Evolutionary conservation across 176 grass and related monocot genomes (phyloP).

Genomic region (Triticum timopheevii): DNA sequence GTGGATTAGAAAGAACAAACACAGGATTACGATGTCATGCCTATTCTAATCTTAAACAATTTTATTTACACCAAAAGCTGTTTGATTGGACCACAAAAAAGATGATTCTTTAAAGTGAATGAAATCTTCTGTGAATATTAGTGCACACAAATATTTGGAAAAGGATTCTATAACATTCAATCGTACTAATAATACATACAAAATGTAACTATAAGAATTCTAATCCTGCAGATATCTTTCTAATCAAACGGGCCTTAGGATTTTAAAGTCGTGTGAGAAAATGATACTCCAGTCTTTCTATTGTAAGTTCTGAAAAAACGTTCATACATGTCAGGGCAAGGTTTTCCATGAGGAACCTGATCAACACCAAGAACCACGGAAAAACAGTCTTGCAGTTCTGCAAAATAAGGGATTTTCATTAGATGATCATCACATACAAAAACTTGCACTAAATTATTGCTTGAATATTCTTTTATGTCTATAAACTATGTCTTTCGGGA

Average conservation of each 20-base stretch:
- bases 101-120: neutral
- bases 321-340: conserved; percentile 74
- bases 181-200: neutral
- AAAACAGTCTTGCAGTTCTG: conserved; percentile 75
- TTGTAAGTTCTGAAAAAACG: neutral
- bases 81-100: neutral
- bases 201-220: neutral
- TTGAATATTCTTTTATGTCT: neutral
- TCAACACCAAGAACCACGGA: conserved; percentile 75
- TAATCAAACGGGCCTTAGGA: neutral
- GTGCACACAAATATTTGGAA: neutral
- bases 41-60: neutral
- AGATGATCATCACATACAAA: neutral
- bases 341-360: conserved; percentile 72
- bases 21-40: neutral
- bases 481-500: neutral
- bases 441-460: neutral
- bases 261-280: neutral
- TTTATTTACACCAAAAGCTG: neutral
- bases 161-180: neutral
- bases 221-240: neutral
- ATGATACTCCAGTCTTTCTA: neutral
- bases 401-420: conserved; percentile 4
- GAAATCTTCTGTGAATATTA: neutral
- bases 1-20: neutral